phyloP scores from a whole-genome alignment of 139 green algal genomes.

The Chlamydomonas sp. region DNA sequence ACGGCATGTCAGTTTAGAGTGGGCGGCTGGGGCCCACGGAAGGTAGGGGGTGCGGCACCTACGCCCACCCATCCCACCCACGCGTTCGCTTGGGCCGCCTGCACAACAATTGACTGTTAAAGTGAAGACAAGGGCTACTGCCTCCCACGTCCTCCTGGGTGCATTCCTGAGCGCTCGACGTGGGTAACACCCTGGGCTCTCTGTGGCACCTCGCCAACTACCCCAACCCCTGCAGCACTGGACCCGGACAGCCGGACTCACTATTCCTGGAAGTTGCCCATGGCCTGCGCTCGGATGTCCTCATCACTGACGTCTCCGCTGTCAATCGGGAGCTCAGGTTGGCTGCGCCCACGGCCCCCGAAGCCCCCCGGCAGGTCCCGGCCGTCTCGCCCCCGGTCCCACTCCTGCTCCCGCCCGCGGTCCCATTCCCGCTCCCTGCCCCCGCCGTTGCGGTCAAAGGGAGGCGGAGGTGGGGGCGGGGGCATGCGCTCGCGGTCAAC shows the following conservation, averaged over 20 bases:
- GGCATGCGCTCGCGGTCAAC: neutral
- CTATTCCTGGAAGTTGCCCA: conserved; percentile 56
- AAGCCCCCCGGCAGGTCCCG: neutral
- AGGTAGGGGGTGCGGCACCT: neutral
- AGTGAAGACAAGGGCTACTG: neutral
- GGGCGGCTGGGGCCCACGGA: neutral
- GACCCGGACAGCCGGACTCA: conserved; percentile 2
- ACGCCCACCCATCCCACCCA: neutral
- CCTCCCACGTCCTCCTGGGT: too few relatives aligned
- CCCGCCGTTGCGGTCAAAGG: neutral
- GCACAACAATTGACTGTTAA: neutral
- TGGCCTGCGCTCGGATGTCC: conserved; percentile 33
- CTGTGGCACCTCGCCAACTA: too few relatives aligned
- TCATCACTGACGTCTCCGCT: conserved; percentile 34
- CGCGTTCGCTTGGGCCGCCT: neutral
- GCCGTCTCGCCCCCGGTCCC: neutral
- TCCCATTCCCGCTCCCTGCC: neutral
- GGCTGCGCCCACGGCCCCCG: neutral
- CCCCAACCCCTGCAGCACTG: too few relatives aligned
- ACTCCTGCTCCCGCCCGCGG: neutral
- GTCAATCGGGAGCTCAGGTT: too few relatives aligned
- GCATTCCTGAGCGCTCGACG: too few relatives aligned
- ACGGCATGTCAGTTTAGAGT: neutral
- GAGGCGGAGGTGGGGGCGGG: neutral
- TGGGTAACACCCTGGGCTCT: too few relatives aligned